Evolutionary conservation across 768 basidiomycete genomes (phyloP), one percentile per base, ranked within the genome.

Genomic region (Mycena leptocephala): DNA sequence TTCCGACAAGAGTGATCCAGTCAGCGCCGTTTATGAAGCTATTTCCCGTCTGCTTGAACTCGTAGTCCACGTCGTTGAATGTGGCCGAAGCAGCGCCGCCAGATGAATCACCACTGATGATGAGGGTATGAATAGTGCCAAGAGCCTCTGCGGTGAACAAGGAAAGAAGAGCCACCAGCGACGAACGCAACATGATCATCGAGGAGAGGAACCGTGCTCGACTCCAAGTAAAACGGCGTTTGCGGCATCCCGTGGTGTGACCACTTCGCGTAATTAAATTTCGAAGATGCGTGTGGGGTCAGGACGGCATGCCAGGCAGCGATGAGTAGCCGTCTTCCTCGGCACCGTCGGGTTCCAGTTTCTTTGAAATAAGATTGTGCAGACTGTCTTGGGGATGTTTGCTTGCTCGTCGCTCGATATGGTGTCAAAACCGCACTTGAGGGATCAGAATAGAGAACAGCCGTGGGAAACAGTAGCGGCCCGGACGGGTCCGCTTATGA

Each of bases 91-190:
- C 4, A 14, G 74, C 67, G 28, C 74, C 74, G 24, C 68, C 68
- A 14, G 74, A 75, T 10, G 74, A 70, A 51, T 75, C 74, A 8
- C 74, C 74, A 33, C 68, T 75, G 68, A 75, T 75, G 62, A 75
- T 75, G 53, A 75, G 74, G 51, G 74, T 75, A n/a, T 70, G 74
- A n/a, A 37, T 46, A 5, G 51, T 48, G 3, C 20, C 67, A 22
- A 56, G 18, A 7, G 41, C n/a, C 16, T 69, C 37, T 18, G 4
- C 4, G 30, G n/a, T 43, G 37, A 63, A 22, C 33, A 63, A n/a
- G 41, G 32, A 22, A n/a, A 75, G 59, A 33, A 64, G 24, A 48
- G 46, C 10, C 13, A 41, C 39, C 13, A 67, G 43, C 1, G 37
- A 65, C 26, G 33, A 65, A 26, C 13, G 64, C 22, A 58, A 11